Base-by-base conservation (phyloP, 176 grass and related monocot genomes). In the Eleusine coracana region DNA sequence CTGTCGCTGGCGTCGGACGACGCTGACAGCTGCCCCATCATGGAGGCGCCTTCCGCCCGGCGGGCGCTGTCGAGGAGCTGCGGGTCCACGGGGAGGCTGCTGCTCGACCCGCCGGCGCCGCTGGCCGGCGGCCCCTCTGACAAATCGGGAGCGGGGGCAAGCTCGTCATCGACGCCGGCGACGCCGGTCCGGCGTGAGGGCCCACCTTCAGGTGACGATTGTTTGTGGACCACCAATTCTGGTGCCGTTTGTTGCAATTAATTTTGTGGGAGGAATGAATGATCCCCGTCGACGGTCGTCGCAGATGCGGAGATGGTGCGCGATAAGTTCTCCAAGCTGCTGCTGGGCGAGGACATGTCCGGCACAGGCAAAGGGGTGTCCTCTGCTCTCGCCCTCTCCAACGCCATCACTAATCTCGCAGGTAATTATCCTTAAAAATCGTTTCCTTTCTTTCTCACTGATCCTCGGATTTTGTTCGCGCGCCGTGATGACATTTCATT, bases 261-360 rank as follows among this genome's bases (percentile, higher is more conserved):
- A 7, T 12, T 84, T 84, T 81, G 21, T 11, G 48, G 17, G 0
- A 2, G 13, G 23, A 70, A 69, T 84, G 21, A 69, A 25, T 59
- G 21, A 23, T 23, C 56, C n/a, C 7, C 8, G 4, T 80, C 6
- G 3, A 51, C 44, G 50, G 39, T 21, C 42, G 68, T 21, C 51
- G 68, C 74, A 93, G 94, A 96, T 51, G 65, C 80, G 56, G 88
- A 96, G 25, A 42, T 82, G 62, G 85, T 96, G 86, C 93, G 86
- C 86, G 94, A 96, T 20, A 93, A 87, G 83, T 96, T 96, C 75
- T 76, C 94, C 9, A 93, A 93, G 83, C 86, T 96, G 64, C 80
- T 96, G 66, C 87, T 96, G 11, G 90, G 94, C 20, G 94, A 96
- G 89, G 94, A 96, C 72, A 96, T 96, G 94, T 96, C 94, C 41